A percentile compares a stretch with the other conserved stretches of the same genome.
These are phyloP conservation scores for Penicillium malachiteum DNA, from an alignment of 495 filamentous ascomycete genomes.

Conservation along the genomic window DNA sequence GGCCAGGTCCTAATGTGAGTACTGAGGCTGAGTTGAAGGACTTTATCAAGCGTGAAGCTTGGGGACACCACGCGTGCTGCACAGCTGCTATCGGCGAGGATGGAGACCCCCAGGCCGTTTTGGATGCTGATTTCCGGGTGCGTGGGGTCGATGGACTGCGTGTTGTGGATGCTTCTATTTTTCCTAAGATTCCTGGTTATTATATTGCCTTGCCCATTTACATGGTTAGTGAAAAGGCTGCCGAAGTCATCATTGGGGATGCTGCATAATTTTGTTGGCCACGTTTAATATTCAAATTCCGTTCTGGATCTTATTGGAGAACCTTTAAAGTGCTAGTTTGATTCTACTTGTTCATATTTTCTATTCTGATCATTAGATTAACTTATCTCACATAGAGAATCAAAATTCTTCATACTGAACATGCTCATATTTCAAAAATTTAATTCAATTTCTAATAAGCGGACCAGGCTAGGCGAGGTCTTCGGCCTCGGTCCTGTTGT, in stretches of 20 bases:
- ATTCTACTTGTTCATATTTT: neutral
- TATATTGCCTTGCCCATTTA: slow-evolving; percentile 61
- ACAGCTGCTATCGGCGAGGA: slow-evolving; percentile 58
- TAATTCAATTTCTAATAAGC: too few species aligned
- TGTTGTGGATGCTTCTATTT: slow-evolving; percentile 62
- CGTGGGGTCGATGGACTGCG: slow-evolving; percentile 55
- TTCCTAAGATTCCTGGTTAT: slow-evolving; percentile 58
- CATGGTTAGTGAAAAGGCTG: slow-evolving; percentile 58
- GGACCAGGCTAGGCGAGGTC: too few species aligned
- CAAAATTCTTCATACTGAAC: too few species aligned
- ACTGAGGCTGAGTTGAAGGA: slow-evolving; percentile 35
- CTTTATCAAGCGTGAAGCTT: slow-evolving; percentile 44
- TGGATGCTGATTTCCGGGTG: slow-evolving; percentile 59
- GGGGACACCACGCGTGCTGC: slow-evolving; percentile 61
- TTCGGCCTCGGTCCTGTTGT: too few species aligned
- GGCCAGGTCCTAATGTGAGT: slow-evolving; percentile 43
- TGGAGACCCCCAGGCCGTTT: slow-evolving; percentile 53
- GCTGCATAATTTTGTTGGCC: neutral
- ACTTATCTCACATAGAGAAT: too few species aligned
- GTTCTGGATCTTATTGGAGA: neutral
- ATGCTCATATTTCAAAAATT: too few species aligned
- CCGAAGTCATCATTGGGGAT: slow-evolving; percentile 2
- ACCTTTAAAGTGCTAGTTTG: neutral
- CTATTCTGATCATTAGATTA: too few species aligned
- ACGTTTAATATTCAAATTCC: neutral